phyloP scores from a whole-genome alignment of 495 filamentous ascomycete species.

The Neurospora sp. region DNA sequence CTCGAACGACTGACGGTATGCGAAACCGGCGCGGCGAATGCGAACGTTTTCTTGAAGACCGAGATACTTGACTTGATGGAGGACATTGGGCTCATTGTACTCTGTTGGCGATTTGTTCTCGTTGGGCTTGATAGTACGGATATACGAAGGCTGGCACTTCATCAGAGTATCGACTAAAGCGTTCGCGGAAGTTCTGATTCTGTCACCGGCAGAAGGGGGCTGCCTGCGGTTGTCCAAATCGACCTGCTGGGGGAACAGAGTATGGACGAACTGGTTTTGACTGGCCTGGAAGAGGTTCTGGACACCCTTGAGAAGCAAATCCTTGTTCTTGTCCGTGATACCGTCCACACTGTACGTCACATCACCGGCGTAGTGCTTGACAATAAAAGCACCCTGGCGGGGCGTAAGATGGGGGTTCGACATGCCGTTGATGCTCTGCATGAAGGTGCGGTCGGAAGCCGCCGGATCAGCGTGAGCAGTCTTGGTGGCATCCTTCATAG shows the following conservation, averaged over 20 bases:
- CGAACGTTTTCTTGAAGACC: slow-evolving; percentile 98
- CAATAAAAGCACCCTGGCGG: slow-evolving; percentile 90
- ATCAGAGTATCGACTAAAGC: slow-evolving; percentile 90
- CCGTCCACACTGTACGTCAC: slow-evolving; percentile 91
- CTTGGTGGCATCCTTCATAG: slow-evolving; percentile 93
- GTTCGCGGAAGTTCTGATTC: slow-evolving; percentile 94
- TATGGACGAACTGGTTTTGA: slow-evolving; percentile 74
- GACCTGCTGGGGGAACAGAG: slow-evolving; percentile 83
- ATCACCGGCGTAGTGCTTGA: slow-evolving; percentile 99
- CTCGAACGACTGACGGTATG: slow-evolving; percentile 94
- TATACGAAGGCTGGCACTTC: slow-evolving; percentile 95
- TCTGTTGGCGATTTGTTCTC: slow-evolving; percentile 93
- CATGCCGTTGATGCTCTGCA: slow-evolving; percentile 81
- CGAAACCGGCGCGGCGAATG: slow-evolving; percentile 92
- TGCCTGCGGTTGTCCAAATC: slow-evolving; percentile 92
- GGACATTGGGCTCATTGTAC: slow-evolving; percentile 81
- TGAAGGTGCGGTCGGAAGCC: slow-evolving; percentile 92
- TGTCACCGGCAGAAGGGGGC: slow-evolving; percentile 91
- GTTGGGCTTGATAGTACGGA: slow-evolving; percentile 98
- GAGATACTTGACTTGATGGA: slow-evolving; percentile 99
- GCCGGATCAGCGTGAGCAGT: slow-evolving; percentile 91
- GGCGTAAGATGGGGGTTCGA: slow-evolving; percentile 85
- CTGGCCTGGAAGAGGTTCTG: slow-evolving; percentile 79
- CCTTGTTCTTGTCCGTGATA: slow-evolving; percentile 99
- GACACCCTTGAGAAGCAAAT: slow-evolving; percentile 89